A percentile compares a stretch with the other conserved stretches of the same genome.
phyloP scores from a whole-genome alignment of 2,329 filamentous ascomycete genomes.

The Colletotrichum trifolii region DNA sequence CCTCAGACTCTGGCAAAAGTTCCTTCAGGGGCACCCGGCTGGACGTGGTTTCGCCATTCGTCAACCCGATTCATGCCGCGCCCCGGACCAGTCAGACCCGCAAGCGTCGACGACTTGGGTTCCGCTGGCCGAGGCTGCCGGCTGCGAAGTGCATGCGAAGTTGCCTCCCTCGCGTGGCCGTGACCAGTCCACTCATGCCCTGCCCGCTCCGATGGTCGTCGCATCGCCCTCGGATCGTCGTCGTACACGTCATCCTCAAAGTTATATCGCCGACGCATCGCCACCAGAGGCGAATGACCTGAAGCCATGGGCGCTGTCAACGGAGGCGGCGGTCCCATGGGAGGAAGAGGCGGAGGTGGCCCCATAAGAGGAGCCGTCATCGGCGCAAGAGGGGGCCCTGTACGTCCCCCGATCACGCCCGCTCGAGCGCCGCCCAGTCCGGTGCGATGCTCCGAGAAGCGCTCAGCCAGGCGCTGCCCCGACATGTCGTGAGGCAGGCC shows the following conservation, averaged over 20 bases:
- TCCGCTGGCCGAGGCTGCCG: slow-evolving; percentile 41
- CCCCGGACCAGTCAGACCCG: slow-evolving; percentile 58
- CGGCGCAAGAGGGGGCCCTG: slow-evolving; percentile 40
- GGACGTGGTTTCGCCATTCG: slow-evolving; percentile 61
- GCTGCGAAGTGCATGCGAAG: slow-evolving; percentile 43
- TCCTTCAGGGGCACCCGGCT: slow-evolving; percentile 53
- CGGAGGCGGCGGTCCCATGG: slow-evolving; percentile 18
- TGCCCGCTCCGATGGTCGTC: slow-evolving; percentile 45
- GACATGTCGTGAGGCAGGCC: slow-evolving; percentile 55
- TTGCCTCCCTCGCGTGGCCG: slow-evolving; percentile 47
- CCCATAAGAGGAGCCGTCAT: slow-evolving; percentile 23
- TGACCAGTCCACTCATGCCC: slow-evolving; percentile 42
- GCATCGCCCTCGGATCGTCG: slow-evolving; percentile 43
- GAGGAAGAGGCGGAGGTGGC: not conserved
- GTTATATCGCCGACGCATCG: slow-evolving; percentile 51
- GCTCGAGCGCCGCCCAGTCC: slow-evolving; percentile 40
- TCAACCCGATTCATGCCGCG: slow-evolving; percentile 59
- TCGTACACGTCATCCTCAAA: slow-evolving; percentile 55
- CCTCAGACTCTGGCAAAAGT: slow-evolving; percentile 37
- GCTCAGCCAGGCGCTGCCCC: slow-evolving; percentile 62
- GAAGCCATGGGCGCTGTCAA: slow-evolving; percentile 27
- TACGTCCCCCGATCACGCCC: slow-evolving; percentile 31
- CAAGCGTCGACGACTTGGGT: slow-evolving; percentile 56
- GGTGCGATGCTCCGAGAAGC: slow-evolving; percentile 59
- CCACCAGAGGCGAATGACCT: slow-evolving; percentile 41